phyloP scores from a whole-genome alignment of 2,329 filamentous ascomycete species.

The Aspergillus latus region DNA sequence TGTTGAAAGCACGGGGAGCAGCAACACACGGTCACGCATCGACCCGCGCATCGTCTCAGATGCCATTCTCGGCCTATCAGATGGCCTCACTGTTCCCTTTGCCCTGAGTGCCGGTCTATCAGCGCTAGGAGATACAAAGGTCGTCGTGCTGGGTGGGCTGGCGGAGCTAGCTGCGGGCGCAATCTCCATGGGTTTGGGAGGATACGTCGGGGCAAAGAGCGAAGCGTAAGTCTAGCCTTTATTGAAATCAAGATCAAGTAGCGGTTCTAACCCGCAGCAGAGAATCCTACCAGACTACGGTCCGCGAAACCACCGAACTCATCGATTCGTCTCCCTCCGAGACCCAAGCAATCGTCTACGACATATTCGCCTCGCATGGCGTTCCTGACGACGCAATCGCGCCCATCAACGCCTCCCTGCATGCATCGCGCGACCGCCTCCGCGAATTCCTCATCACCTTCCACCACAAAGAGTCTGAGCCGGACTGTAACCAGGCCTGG shows the following conservation, averaged over 20 bases:
- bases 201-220: conserved; percentile 62
- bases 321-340: conserved; percentile 39
- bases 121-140: conserved; percentile 60
- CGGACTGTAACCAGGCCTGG: conserved; percentile 48
- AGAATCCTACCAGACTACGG: conserved; percentile 48
- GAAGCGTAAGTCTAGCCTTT: conserved; percentile 45
- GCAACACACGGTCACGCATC: conserved; percentile 34
- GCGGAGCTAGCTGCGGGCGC: conserved; percentile 74
- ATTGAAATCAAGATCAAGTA: not conserved
- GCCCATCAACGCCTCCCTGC: conserved; percentile 39
- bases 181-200: conserved; percentile 77
- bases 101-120: conserved; percentile 71
- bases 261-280: conserved; percentile 20
- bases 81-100: conserved; percentile 77
- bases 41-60: conserved; percentile 53
- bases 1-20: conserved; percentile 22
- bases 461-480: conserved; percentile 47
- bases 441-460: conserved; percentile 51
- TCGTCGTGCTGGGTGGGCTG: conserved; percentile 71
- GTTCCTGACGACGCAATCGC: conserved; percentile 38
- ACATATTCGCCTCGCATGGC: conserved; percentile 44
- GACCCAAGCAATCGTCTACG: conserved; percentile 41
- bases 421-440: conserved; percentile 40
- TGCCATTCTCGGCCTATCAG: conserved; percentile 72
- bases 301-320: conserved; percentile 44